phyloP scores from a whole-genome alignment of 2,329 filamentous ascomycete genomes.

The Xylariaceae sp. region DNA sequence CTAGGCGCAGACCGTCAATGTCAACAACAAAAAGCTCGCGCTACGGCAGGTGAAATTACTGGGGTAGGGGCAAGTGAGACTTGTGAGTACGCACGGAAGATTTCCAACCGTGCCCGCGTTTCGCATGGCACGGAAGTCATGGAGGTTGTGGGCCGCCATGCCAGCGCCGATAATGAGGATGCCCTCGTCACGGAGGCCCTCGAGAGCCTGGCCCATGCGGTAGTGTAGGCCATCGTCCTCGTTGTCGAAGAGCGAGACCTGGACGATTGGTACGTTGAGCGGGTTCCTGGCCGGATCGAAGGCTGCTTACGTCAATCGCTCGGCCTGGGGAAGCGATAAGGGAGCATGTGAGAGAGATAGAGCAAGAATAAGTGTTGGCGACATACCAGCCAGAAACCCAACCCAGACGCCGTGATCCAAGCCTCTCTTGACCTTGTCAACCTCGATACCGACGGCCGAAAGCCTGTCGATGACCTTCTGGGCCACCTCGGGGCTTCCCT shows the following conservation, averaged over 20 bases:
- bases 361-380: background rate
- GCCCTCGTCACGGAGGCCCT: slow-evolving; percentile 52
- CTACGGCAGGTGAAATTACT: no score
- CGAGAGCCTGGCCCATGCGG: slow-evolving; percentile 51
- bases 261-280: slow-evolving; percentile 54
- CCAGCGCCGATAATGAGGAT: slow-evolving; percentile 57
- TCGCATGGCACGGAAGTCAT: slow-evolving; percentile 23
- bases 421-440: slow-evolving; percentile 52
- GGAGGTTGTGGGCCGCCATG: slow-evolving; percentile 55
- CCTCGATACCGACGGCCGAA: slow-evolving; percentile 47
- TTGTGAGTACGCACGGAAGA: no score
- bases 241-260: slow-evolving; percentile 54
- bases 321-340: no score
- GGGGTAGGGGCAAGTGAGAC: no score
- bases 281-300: slow-evolving; percentile 50
- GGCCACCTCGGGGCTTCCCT: slow-evolving; percentile 54
- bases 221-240: slow-evolving; percentile 55
- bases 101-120: no score
- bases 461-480: slow-evolving; percentile 48
- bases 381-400: slow-evolving; percentile 43
- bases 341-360: no score
- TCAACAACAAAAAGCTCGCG: no score
- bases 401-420: slow-evolving; percentile 65
- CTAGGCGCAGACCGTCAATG: no score
- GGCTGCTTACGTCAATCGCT: no score